phyloP scores from a whole-genome alignment of 1,284 basidiomycete species.

The Malassezia yamatoensis region DNA sequence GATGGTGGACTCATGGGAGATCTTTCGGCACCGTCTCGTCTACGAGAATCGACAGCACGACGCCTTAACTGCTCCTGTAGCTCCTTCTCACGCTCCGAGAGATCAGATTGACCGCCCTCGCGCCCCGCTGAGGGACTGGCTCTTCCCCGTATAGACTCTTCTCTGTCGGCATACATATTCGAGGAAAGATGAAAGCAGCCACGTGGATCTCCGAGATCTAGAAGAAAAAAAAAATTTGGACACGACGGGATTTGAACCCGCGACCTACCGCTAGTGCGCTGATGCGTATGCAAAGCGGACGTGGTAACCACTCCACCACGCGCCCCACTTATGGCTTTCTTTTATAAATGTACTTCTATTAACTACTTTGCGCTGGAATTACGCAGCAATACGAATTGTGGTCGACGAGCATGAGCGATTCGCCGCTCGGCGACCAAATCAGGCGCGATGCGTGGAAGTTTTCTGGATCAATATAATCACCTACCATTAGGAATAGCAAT shows the following conservation, averaged over 20 bases:
- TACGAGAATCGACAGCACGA: slow-evolving; percentile 26
- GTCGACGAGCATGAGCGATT: slow-evolving; percentile 7
- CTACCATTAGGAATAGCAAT: slow-evolving; percentile 14
- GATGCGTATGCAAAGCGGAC: slow-evolving; percentile 17
- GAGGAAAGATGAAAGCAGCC: not conserved
- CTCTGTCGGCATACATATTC: slow-evolving; percentile 38
- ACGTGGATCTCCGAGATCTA: not conserved
- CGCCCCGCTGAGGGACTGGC: not conserved
- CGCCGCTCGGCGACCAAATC: slow-evolving; percentile 11
- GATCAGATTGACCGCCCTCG: slow-evolving; percentile 1
- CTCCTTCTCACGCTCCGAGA: slow-evolving; percentile 32
- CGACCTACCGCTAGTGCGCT: slow-evolving; percentile 18
- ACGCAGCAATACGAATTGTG: slow-evolving; percentile 10
- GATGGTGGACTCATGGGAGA: not conserved
- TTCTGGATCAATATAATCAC: not conserved
- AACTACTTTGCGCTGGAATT: not conserved
- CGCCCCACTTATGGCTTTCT: slow-evolving; percentile 7
- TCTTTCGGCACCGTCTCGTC: slow-evolving; percentile 1
- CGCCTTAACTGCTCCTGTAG: slow-evolving; percentile 41
- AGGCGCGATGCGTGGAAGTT: slow-evolving; percentile 3
- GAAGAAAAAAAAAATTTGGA: slow-evolving; percentile 17
- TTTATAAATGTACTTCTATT: not conserved
- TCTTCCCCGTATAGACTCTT: slow-evolving; percentile 23
- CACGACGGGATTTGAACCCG: slow-evolving; percentile 23
- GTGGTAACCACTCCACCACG: slow-evolving; percentile 23